A percentile compares a stretch with the other conserved stretches of the same genome.
Conservation (phyloP, 2,329 filamentous ascomycete genomes). For the Drechslerella dactyloides region DNA sequence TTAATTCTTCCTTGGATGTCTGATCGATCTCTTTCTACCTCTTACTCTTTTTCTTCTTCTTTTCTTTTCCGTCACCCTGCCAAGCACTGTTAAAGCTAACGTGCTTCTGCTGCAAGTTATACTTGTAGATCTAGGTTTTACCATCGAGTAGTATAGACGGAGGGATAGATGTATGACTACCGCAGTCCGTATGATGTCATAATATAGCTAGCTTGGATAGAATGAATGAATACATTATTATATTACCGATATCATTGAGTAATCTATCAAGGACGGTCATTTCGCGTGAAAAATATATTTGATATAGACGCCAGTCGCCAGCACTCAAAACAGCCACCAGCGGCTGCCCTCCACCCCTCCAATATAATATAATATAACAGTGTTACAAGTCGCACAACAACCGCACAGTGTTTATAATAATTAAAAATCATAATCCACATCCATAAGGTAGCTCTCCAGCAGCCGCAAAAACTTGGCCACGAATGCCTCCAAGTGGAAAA, state of each 20-base stretch:
- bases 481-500: constrained; percentile 97
- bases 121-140: too few relatives aligned
- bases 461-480: constrained; percentile 98
- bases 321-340: neutral
- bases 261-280: neutral
- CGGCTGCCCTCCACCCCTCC: neutral
- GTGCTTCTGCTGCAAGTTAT: constrained; percentile 4
- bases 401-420: too few relatives aligned
- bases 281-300: constrained; percentile 6
- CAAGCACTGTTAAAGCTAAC: constrained; percentile 30
- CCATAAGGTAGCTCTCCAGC: constrained; percentile 69
- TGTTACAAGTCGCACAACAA: too few relatives aligned
- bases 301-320: constrained; percentile 12
- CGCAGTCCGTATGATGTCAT: too few relatives aligned
- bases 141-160: too few relatives aligned
- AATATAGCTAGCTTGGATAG: neutral
- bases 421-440: constrained; percentile 48
- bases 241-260: neutral
- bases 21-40: constrained; percentile 50
- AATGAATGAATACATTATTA: too few relatives aligned
- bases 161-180: too few relatives aligned
- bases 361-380: neutral
- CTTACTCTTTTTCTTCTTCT: too few relatives aligned
- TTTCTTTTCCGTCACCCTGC: too few relatives aligned
- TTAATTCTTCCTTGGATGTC: constrained; percentile 56